Evolutionary conservation across 805 yeast species (phyloP), one percentile per base, ranked within the genome.

Genomic region (Myxozyma nipponensis): DNA sequence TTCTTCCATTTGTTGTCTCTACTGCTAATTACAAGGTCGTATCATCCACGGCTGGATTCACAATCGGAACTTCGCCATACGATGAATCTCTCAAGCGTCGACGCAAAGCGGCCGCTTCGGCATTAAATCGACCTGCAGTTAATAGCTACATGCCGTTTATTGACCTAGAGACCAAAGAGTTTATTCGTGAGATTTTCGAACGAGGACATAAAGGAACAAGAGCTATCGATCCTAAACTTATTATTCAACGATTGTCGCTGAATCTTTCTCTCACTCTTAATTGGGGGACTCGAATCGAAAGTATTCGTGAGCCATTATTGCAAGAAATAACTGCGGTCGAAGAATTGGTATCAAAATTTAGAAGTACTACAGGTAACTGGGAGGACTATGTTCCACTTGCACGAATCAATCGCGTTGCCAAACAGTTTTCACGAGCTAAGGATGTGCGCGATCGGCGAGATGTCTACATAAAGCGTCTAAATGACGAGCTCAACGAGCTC

Each of bases 51-150:
- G 72, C 58, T 54, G 74, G 75, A 2, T 66, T 68, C 37, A 72
- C 75, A 1, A 71, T 71, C 35, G 75, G 75, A 6, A 71, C 75
- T 2, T 69, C 75, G 3, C 74, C 75, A 2, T 72, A 72, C 71
- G 63, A 66, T 32, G 73, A 67, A n/a, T 60, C 67, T 7, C 69
- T 72, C 42, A 62, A 62, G 39, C 62, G 66, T n/a, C 68, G 70
- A 46, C 51, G 72, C 23, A 59, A 64, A 34, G 72, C 69, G 13
- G 73, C 70, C 17, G 70, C 68, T n/a, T 57, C 68, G 18, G 72
- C 72, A 18, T 64, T 71, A 53, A 69, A 70, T 42, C 66, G 69
- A 3, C 71, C 72, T 1, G 67, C 72, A 1, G 64, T 72, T 45
- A 59, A 62, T 46, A 65, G 66, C 36, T 66, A 72, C 37, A 58